Evolutionary conservation across 1,284 basidiomycete species (phyloP).

Genomic region (Cutaneotrichosporon sp.): DNA sequence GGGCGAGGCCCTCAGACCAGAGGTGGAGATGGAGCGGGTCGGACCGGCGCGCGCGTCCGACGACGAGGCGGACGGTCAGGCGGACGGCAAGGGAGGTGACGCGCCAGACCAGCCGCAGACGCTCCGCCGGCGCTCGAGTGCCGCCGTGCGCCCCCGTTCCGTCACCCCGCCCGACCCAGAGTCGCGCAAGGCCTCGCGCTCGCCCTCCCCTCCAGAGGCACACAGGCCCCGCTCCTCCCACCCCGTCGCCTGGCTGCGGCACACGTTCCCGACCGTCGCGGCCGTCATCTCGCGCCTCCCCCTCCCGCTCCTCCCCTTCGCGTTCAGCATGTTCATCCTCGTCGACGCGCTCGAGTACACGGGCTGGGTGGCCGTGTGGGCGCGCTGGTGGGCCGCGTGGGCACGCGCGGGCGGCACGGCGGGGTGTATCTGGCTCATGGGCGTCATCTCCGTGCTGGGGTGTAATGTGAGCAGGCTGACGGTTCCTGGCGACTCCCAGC

Average conservation of each 20-base stretch:
- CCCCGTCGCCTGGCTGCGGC: constrained; percentile 28
- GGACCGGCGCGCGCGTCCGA: background rate
- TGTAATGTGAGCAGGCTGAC: constrained; percentile 84
- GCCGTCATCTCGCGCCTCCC: constrained; percentile 62
- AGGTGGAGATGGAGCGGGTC: constrained; percentile 1
- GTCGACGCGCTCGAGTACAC: constrained; percentile 79
- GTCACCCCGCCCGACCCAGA: background rate
- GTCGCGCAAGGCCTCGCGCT: background rate
- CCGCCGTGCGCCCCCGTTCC: background rate
- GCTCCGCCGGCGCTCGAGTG: background rate
- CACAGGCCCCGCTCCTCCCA: background rate
- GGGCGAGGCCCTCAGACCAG: background rate
- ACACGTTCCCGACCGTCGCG: constrained; percentile 73
- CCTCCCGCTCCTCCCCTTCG: constrained; percentile 73
- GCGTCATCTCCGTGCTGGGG: constrained; percentile 64
- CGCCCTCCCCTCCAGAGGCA: constrained; percentile 7
- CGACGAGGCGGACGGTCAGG: background rate
- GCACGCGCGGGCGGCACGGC: constrained; percentile 51
- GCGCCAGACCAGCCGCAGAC: too few species aligned
- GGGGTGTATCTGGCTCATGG: constrained; percentile 58
- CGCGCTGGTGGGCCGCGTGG: constrained; percentile 66
- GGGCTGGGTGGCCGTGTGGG: constrained; percentile 91
- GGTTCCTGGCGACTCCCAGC: too few species aligned
- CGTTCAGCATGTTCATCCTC: constrained; percentile 93
- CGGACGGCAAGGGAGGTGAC: too few species aligned